A percentile compares a stretch with the other conserved stretches of the same genome.
Evolutionary conservation across 257 asterid genomes (phyloP).

Genomic region (Forsythia suspensa): DNA sequence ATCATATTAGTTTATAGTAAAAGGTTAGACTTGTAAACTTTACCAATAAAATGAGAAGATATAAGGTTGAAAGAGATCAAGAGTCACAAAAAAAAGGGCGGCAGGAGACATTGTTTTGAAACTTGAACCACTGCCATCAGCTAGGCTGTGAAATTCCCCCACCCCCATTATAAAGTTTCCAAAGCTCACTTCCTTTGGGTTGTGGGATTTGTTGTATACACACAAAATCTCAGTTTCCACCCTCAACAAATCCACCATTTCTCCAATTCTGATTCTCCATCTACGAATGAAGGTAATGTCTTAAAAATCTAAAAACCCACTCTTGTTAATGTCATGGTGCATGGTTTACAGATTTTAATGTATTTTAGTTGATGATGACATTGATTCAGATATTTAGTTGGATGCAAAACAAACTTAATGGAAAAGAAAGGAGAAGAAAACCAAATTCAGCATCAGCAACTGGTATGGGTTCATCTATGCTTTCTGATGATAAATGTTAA

Average conservation of each 20-base stretch:
- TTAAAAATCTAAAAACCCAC: neutral
- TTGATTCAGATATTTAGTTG: conserved; percentile 67
- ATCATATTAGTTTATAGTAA: neutral
- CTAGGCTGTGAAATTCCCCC: conserved; percentile 16
- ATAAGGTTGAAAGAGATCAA: neutral
- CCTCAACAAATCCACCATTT: conserved; percentile 11
- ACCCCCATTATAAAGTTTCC: conserved; percentile 32
- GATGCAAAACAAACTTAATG: conserved; percentile 58
- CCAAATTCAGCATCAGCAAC: conserved; percentile 27
- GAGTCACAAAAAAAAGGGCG: conserved; percentile 17
- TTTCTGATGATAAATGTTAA: neutral
- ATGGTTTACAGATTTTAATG: conserved; percentile 5
- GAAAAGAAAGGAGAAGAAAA: conserved; percentile 30
- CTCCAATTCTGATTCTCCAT: conserved; percentile 15
- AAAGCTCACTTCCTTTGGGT: conserved; percentile 24
- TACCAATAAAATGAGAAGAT: neutral
- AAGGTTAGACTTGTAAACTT: neutral
- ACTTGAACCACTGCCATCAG: conserved; percentile 41
- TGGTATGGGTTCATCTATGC: conserved; percentile 24
- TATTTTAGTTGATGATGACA: neutral
- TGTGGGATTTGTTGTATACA: conserved; percentile 33
- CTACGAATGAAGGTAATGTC: conserved; percentile 56
- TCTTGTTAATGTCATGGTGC: neutral
- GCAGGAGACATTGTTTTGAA: conserved; percentile 40
- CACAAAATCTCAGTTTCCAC: conserved; percentile 21